Evolutionary conservation across 2,329 filamentous ascomycete species (phyloP).

Genomic region (Escovopsis sp.): DNA sequence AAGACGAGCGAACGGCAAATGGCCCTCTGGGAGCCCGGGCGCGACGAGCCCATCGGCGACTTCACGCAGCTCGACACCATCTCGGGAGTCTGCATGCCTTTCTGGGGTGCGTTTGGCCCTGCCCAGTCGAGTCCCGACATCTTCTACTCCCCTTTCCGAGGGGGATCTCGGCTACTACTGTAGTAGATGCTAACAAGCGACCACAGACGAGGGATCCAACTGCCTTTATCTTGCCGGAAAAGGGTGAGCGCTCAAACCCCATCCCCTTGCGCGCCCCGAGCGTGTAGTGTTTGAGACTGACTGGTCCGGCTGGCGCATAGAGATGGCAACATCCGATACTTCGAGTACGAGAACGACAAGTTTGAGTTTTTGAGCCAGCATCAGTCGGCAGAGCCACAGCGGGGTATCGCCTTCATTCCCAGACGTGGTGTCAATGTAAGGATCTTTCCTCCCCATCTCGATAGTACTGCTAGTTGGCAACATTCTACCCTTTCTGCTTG

Average conservation of each 20-base stretch:
- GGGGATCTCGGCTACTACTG: neutral
- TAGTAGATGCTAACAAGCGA: slow-evolving; percentile 10
- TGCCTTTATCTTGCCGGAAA: slow-evolving; percentile 94
- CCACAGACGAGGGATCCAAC: slow-evolving; percentile 73
- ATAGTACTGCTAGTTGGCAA: too few species aligned
- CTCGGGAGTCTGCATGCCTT: slow-evolving; percentile 96
- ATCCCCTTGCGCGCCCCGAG: too few species aligned
- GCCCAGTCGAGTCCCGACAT: too few species aligned
- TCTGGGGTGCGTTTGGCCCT: slow-evolving; percentile 75
- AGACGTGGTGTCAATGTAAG: slow-evolving; percentile 82
- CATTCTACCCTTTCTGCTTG: too few species aligned
- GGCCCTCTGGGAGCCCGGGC: slow-evolving; percentile 85
- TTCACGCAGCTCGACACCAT: slow-evolving; percentile 88
- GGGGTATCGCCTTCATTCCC: slow-evolving; percentile 85
- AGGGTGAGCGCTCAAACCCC: slow-evolving; percentile 57
- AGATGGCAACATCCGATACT: slow-evolving; percentile 98
- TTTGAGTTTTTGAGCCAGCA: slow-evolving; percentile 96
- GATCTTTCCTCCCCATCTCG: slow-evolving; percentile 6
- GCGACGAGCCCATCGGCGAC: slow-evolving; percentile 71
- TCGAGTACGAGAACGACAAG: slow-evolving; percentile 95
- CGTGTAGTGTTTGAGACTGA: slow-evolving; percentile 1
- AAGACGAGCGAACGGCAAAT: slow-evolving; percentile 97
- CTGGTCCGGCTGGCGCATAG: slow-evolving; percentile 29
- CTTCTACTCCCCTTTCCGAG: neutral
- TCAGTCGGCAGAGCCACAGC: slow-evolving; percentile 90